Evolutionary conservation across 23 red algal genomes (phyloP), one percentile per base, ranked within the genome.

Genomic region (Porphyridium purpureum): DNA sequence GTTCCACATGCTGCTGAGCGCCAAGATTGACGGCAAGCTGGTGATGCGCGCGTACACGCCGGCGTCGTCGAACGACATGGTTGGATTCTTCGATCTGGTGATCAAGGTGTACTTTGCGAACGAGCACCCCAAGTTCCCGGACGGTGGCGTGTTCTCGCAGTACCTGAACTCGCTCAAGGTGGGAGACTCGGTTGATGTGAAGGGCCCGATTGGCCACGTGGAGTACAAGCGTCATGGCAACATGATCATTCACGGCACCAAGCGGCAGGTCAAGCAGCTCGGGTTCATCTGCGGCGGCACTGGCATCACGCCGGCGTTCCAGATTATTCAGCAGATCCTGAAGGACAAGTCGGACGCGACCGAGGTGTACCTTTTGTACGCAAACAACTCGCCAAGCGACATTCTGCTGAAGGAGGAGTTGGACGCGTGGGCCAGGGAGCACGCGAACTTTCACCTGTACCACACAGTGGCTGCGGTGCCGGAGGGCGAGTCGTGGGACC

Each of bases 1-100:
- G 7, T 78, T 74, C 55, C 90, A 98, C 60, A 72, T 98, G 75
- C 78, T 86, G 33, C 33, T 82, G 24, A 44, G 70, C 28, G 67
- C 67, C 22, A 34, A 25, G 4, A 77, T 98, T 26, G 69, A 98
- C 27, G 73, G 74, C 33, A 72, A 76, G 7, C 47, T 81, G 34
- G 81, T 86, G 7, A 81, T 80, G 66, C 77, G 90, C 30, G 80
- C 90, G 38, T 98, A 98, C 76, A 98, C 80, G 33, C 90, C 90
- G 1, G 77, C 80, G 23, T 80, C 64, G 11, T 72, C 63, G 8
- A 72, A 80, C 27, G 57, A 86, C 5, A 63, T 71, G 34, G 24
- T 52, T 2, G 88, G 88, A 9, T 41, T 30, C 19, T 98, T 81
- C 58, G 82, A 82, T 24, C 49, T 98, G 27, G 72, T 82, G 17